A percentile compares a stretch with the other conserved stretches of the same genome.
These are phyloP conservation scores for Penstemon barbatus DNA, from an alignment of 257 asterid genomes.

Conservation along the genomic window DNA sequence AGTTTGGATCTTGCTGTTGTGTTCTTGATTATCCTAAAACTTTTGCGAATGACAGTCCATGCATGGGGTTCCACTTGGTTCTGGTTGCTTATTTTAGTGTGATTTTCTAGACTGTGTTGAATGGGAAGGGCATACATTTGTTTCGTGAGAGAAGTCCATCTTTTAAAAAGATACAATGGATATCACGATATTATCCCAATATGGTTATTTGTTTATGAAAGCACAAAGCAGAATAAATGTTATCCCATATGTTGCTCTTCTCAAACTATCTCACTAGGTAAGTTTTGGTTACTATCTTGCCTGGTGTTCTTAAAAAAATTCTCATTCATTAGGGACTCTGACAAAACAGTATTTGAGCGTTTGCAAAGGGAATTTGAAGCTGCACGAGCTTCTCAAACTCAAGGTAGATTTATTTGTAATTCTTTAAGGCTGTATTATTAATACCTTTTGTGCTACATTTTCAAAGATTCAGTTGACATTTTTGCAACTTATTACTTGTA, in stretches of 20 bases:
- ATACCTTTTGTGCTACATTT: constrained; percentile 4
- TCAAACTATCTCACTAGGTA: constrained; percentile 13
- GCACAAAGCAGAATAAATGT: not conserved
- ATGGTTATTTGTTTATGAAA: not conserved
- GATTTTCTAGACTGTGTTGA: not conserved
- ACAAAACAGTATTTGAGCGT: constrained; percentile 83
- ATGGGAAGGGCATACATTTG: not conserved
- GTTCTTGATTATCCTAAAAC: not conserved
- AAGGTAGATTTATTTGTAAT: constrained; percentile 52
- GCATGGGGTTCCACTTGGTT: not conserved
- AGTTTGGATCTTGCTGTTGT: not conserved
- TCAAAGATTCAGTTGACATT: not conserved
- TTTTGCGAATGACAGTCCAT: not conserved
- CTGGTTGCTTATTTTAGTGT: not conserved
- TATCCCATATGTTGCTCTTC: not conserved
- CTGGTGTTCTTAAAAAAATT: constrained; percentile 28
- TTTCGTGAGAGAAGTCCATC: not conserved
- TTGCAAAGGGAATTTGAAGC: constrained; percentile 86
- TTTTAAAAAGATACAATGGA: not conserved
- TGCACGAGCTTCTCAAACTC: constrained; percentile 85
- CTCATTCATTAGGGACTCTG: constrained; percentile 75
- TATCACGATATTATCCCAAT: not conserved
- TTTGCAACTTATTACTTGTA: constrained; percentile 14
- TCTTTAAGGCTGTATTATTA: not conserved
- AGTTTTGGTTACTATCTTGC: constrained; percentile 16